phyloP scores from a whole-genome alignment of 2,329 filamentous ascomycete species.

The Stemphylium lycopersici region DNA sequence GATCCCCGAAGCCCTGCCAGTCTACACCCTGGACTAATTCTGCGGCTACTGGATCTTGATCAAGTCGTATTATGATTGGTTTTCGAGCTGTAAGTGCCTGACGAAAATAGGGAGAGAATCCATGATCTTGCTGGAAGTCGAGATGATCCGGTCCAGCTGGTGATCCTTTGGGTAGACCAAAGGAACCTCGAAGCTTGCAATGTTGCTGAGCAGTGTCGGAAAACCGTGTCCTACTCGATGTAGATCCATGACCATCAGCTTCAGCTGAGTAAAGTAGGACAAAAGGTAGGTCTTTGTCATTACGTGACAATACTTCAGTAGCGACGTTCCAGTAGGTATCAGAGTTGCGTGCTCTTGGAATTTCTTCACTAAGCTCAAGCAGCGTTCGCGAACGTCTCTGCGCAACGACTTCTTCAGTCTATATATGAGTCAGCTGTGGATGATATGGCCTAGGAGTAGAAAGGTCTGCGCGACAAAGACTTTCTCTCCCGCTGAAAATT shows the following conservation, averaged over 20 bases:
- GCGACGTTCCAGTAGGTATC: conserved; percentile 74
- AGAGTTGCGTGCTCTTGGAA: conserved; percentile 71
- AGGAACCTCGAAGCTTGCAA: conserved; percentile 32
- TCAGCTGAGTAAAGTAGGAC: conserved; percentile 36
- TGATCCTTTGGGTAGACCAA: conserved; percentile 26
- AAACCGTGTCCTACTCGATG: conserved; percentile 12
- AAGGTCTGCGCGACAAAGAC: no score
- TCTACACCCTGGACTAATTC: conserved; percentile 36
- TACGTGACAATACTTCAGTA: conserved; percentile 70
- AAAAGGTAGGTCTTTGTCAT: conserved; percentile 58
- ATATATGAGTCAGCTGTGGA: not conserved
- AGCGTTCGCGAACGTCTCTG: conserved; percentile 17
- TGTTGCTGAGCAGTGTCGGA: conserved; percentile 15
- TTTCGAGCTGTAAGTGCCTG: conserved; percentile 36
- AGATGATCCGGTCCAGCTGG: conserved; percentile 29
- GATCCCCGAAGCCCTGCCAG: conserved; percentile 44
- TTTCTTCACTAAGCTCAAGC: conserved; percentile 61
- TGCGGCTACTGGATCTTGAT: conserved; percentile 35
- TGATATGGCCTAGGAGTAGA: no score
- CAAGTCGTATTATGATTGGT: conserved; percentile 35
- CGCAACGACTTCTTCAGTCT: conserved; percentile 19
- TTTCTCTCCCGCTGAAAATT: not conserved
- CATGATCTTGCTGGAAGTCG: conserved; percentile 25
- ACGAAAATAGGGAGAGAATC: conserved; percentile 35
- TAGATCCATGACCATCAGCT: conserved; percentile 8